phyloP scores from a whole-genome alignment of 305 asterid species.

The Fraxinus albicans region DNA sequence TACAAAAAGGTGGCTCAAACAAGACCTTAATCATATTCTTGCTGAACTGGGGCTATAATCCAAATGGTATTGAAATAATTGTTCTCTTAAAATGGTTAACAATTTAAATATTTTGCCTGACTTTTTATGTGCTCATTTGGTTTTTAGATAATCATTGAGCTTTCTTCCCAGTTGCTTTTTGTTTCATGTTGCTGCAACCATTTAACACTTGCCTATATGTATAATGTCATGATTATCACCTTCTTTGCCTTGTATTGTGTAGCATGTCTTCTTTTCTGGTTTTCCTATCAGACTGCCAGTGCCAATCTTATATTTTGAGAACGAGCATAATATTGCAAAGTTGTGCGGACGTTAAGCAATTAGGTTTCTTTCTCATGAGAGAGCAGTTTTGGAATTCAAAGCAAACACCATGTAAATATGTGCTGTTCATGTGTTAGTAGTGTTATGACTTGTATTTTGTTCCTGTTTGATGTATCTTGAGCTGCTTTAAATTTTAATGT shows the following conservation, averaged over 20 bases:
- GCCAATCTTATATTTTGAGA: background rate
- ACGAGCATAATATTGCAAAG: background rate
- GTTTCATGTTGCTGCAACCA: constrained; percentile 1
- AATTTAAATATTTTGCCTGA: constrained; percentile 46
- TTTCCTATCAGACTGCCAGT: background rate
- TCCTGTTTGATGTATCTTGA: background rate
- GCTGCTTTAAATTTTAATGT: background rate
- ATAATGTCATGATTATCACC: background rate
- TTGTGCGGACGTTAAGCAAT: background rate
- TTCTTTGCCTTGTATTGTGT: background rate
- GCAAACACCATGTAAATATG: background rate
- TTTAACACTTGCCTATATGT: background rate
- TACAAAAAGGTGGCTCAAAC: too few species aligned
- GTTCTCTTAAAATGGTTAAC: constrained; percentile 80
- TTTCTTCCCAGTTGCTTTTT: constrained; percentile 11
- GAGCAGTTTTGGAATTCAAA: background rate
- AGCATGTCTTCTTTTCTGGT: background rate
- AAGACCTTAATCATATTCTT: constrained; percentile 46
- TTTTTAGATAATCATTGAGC: constrained; percentile 29
- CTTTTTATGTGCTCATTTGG: constrained; percentile 24
- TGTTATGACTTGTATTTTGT: background rate
- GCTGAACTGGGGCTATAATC: constrained; percentile 85
- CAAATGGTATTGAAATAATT: constrained; percentile 70
- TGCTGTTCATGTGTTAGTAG: background rate
- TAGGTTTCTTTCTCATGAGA: background rate